Evolutionary conservation across 2,329 filamentous ascomycete species (phyloP), one percentile per base, ranked within the genome.

Genomic region (Diplodia sapinea): DNA sequence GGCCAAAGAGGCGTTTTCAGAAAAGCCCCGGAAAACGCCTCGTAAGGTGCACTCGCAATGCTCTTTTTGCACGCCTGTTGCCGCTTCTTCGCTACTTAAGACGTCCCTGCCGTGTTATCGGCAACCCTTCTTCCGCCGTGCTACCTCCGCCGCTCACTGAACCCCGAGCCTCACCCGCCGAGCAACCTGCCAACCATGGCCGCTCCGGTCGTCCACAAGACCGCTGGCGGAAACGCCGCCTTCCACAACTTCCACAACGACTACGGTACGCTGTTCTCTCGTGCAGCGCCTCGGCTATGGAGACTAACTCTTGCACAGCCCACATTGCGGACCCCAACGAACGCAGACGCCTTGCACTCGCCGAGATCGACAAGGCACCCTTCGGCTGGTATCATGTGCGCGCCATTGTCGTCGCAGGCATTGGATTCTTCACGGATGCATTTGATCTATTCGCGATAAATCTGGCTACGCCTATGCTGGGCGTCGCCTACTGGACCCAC

Each of bases 401-500:
- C 56, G 91, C 91, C 70, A 86, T 91, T 69, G 80, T 91, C 31
- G 91, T 95, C 31, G 91, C 91, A 40, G 92, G 92, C 74, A 90
- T 94, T 68, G 92, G 91, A 74, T 96, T 96, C 87, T 95, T 95
- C 81, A 94, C 92, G 15, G 92, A 95, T 76, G 91, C 90, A 17
- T 94, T 94, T 79, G 76, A 78, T 63, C 75, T 79, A 38, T 95
- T 95, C 78, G 88, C 89, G 74, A 89, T 91, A 72, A 90, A 88
- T 70, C 82, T 93, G 75, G 82, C 90, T 70, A 92, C 90, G 33
- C 83, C 85, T 70, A 92, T 93, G 89, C 78, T 93, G 66, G 92
- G 91, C 51, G 88, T 94, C 59, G 91, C 93, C 71, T 94, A 91
- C 82, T 93, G 86, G 76, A 85, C 85, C 56, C 75, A 78, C 77